phyloP scores from a whole-genome alignment of 495 filamentous ascomycete genomes.

The Cairneyella variabilis region DNA sequence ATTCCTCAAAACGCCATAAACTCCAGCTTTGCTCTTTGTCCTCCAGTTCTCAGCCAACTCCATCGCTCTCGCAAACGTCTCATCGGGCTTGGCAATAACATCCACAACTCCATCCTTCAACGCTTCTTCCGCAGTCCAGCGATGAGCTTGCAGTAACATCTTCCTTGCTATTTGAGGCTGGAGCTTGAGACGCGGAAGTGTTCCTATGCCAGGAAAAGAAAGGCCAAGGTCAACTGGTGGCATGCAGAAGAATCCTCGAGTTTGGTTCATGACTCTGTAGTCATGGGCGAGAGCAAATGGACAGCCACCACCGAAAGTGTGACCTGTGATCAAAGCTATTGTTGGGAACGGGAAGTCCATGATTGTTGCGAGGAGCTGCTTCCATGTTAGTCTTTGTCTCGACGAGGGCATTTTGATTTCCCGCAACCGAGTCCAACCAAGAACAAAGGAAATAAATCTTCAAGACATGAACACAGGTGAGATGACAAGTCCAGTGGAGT shows the following conservation, averaged over 20 bases:
- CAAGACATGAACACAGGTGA: too few relatives aligned
- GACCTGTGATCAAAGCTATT: not conserved
- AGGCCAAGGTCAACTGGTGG: conserved; percentile 47
- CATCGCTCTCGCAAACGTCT: conserved; percentile 42
- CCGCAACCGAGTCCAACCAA: too few relatives aligned
- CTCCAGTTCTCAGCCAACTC: conserved; percentile 37
- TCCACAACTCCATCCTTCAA: conserved; percentile 47
- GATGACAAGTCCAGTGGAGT: too few relatives aligned
- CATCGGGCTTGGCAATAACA: conserved; percentile 39
- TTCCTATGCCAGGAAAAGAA: conserved; percentile 47
- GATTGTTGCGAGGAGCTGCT: not conserved
- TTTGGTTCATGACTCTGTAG: not conserved
- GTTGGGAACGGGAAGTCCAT: not conserved
- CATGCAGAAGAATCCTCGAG: conserved; percentile 27
- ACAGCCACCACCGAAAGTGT: not conserved
- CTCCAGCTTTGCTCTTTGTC: conserved; percentile 47
- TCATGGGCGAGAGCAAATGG: not conserved
- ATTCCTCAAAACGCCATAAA: conserved; percentile 42
- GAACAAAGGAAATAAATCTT: too few relatives aligned
- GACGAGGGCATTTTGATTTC: too few relatives aligned
- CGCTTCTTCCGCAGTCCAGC: conserved; percentile 46
- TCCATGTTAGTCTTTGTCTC: not conserved
- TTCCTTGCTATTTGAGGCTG: conserved; percentile 43
- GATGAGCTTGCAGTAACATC: conserved; percentile 48
- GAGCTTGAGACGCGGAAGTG: conserved; percentile 44